Evolutionary conservation across 2,329 filamentous ascomycete species (phyloP), one percentile per base, ranked within the genome.

Genomic region (Monilinia fructicola): DNA sequence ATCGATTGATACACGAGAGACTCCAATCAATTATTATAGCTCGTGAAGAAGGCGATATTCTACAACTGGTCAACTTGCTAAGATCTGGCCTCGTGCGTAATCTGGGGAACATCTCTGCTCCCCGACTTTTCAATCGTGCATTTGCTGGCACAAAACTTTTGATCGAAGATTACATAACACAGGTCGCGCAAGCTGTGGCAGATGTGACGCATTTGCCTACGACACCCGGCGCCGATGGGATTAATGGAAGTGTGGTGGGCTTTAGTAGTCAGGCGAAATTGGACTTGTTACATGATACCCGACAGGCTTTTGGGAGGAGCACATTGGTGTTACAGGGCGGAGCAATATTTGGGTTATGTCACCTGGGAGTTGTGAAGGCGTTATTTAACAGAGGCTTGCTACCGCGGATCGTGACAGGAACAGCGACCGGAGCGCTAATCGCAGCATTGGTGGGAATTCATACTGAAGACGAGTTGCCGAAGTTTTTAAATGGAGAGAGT

Each of bases 401-500:
- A 55, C 94, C 95, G 4, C 86, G 92, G 54, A 96, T 97, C 73
- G 93, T 98, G 72, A 92, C 92, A 0, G 94, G 94, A 11, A 96
- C 92, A 1, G 93, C 90, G 4, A 96, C 92, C 0, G 94, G 94
- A 18, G 94, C 93, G 11, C 80, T 97, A 73, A 94, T 97, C 70
- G 93, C 93, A 1, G 92, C 93, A 16, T 81, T 97, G 38, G 91
- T 98, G 2, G 90, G 91, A 6, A 90, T 95, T 23, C 93, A 95
- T 76, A 93, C 90, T 0, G 90, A 95, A 73, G 91, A 93, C 63
- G 93, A 97, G 75, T 81, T 98, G 40, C 86, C 92, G 1, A 83
- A 81, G 0, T 89, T 97, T 59, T 80, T 97, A 54, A 88, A 86
- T 67, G 92, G 92, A 1, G 89, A 91, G 46, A 88, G 87, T 1